Conservation (phyloP, 2,329 filamentous ascomycete genomes). For the Aspergillus pseudotamarii region DNA sequence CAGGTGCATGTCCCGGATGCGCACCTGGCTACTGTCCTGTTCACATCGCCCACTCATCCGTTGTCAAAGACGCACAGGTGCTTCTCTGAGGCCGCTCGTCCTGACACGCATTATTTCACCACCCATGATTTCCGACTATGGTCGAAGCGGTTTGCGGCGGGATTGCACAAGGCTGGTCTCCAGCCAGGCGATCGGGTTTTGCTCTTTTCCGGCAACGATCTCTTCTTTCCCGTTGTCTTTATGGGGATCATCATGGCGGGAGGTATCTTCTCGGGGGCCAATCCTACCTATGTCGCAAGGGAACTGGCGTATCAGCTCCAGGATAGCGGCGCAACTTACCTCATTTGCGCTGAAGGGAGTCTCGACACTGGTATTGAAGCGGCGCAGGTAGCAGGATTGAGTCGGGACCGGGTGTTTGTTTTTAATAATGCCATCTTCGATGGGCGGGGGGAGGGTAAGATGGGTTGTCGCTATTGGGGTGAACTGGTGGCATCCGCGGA, state of each 20-base stretch:
- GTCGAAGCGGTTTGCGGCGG: constrained; percentile 71
- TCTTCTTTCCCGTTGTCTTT: constrained; percentile 72
- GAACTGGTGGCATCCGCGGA: constrained; percentile 57
- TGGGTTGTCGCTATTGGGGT: constrained; percentile 64
- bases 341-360: constrained; percentile 61
- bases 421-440: constrained; percentile 63
- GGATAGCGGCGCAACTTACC: constrained; percentile 68
- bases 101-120: constrained; percentile 69
- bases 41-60: constrained; percentile 52
- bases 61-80: constrained; percentile 48
- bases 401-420: constrained; percentile 60
- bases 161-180: constrained; percentile 66
- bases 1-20: constrained; percentile 49
- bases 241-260: constrained; percentile 77
- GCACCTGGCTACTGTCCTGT: constrained; percentile 47
- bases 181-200: constrained; percentile 70
- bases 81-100: constrained; percentile 67
- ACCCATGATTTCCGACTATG: constrained; percentile 67
- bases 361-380: constrained; percentile 69
- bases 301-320: constrained; percentile 76
- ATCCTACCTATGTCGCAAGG: constrained; percentile 68
- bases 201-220: constrained; percentile 71
- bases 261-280: constrained; percentile 76
- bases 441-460: constrained; percentile 36
- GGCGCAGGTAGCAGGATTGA: constrained; percentile 60